Base-by-base conservation (phyloP, 768 basidiomycete genomes). In the Termitomyces sp. region DNA sequence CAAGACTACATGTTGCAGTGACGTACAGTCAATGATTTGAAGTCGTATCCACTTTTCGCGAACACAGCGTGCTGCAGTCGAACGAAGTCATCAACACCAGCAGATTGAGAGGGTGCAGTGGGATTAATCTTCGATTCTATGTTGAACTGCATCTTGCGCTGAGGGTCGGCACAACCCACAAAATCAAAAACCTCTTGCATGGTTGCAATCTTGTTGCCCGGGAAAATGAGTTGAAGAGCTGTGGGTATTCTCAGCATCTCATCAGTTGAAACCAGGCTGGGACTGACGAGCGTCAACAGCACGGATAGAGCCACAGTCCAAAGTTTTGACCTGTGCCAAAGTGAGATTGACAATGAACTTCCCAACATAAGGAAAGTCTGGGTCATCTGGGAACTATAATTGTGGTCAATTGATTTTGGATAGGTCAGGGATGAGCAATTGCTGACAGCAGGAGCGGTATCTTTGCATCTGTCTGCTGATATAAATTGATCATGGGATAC, bases 401-500 rank as follows among this genome's bases (percentile, higher is more conserved):
- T 18, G 7, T 12, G 4, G 13, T 40, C 15, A 33, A 43, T 56
- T 31, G n/a, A 25, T 22, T 35, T 47, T 18, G 16, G 29, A 15
- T 32, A 25, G 12, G 7, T 70, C 75, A 62, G 18, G 12, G 22
- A 29, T 9, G 20, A 27, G 18, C 13, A 35, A 25, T 23, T 18
- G 36, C 55, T 44, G 63, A 89, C 88, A 35, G 66, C 83, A 43
- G 89, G 86, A 15, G 56, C 61, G 2, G 88, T 91, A 65, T 92
- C 90, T 22, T 64, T 60, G 66, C 90, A 91, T 66, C 91, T 93
- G 32, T 73, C 74, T 3, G 80, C 59, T 3, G 69, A 65, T 56
- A 93, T 86, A 40, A 72, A 70, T 67, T 85, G 83, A 68, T 93
- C 90, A 61, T 93, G 90, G 86, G 87, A 91, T 13, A 92, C 87